Base-by-base conservation (phyloP, 2,329 filamentous ascomycete genomes). In the Talaromyces piceae region DNA sequence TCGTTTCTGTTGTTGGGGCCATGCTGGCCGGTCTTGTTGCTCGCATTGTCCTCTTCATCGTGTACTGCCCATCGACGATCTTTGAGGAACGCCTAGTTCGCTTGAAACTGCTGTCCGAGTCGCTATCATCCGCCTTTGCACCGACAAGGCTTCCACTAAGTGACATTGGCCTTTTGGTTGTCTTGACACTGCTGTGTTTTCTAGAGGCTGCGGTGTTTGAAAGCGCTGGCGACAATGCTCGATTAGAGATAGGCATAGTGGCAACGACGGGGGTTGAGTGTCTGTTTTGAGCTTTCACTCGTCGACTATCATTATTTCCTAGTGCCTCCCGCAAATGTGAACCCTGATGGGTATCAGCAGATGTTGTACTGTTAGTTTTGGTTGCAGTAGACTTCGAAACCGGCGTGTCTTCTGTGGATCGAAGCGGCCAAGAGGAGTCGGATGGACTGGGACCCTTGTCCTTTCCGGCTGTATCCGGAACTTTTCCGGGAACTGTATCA, bases 1-100 rank as follows among this genome's bases (percentile, higher is more conserved):
- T 63, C 41, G 73, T 67, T 8, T 67, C 63, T 44, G 66, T 57
- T 33, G 66, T 57, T 33, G 63, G 58, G 46, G 67, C 65, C 7
- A 63, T 58, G 13, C 70, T 65, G 18, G 73, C 64, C 23, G 68
- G 64, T 30, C 69, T 71, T 23, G 68, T 63, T 23, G 69, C 71
- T 53, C 90, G 79, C 87, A 95, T 87, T 1, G 87, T 88, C 47
- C 76, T 78, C 52, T 84, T 83, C 75, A 95, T 88, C 1, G 73
- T 77, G 49, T 82, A 78, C 22, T 69, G 62, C 3, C 73, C 72
- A 0, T 76, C 75, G 41, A 75, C 68, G n/a, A n/a, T n/a, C 37
- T 69, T 68, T 5, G 67, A 63, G 47, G 71, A 64, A 31, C 77
- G 70, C 54, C 79, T 78, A 41, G 74, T 69, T 25, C 88, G 84